Conservation (phyloP, 495 filamentous ascomycete species). For the Aspergillus cristatus region DNA sequence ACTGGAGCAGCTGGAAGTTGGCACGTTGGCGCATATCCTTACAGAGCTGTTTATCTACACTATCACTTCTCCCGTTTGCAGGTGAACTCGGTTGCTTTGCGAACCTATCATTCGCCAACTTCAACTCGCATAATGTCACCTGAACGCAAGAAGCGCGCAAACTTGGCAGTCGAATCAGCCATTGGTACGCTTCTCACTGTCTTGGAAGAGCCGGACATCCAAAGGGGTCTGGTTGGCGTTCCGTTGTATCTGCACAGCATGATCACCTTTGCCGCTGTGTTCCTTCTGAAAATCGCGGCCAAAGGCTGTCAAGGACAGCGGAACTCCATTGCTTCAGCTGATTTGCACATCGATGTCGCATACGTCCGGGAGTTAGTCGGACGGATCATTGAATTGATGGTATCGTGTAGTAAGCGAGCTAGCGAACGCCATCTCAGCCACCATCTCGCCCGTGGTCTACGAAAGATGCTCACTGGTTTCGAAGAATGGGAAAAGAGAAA, state of each 20-base stretch:
- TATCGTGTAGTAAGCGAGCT: constrained; percentile 37
- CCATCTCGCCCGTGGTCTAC: constrained; percentile 42
- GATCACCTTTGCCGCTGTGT: constrained; percentile 49
- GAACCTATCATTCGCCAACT: constrained; percentile 41
- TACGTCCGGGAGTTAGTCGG: constrained; percentile 39
- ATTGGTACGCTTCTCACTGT: constrained; percentile 41
- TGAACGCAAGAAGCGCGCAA: constrained; percentile 43
- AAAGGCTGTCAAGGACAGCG: constrained; percentile 27
- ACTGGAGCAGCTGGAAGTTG: constrained; percentile 33
- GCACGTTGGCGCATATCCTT: constrained; percentile 44
- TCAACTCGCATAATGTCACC: constrained; percentile 40
- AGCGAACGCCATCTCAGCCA: constrained; percentile 47
- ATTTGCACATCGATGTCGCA: constrained; percentile 27
- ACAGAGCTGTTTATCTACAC: constrained; percentile 43
- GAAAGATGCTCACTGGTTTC: constrained; percentile 42
- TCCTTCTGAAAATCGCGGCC: constrained; percentile 43
- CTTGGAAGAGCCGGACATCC: constrained; percentile 42
- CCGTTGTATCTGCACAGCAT: constrained; percentile 48
- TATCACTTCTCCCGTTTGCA: constrained; percentile 49
- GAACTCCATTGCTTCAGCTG: constrained; percentile 39
- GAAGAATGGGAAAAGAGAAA: constrained; percentile 40
- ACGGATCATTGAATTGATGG: constrained; percentile 38
- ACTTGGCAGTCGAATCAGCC: constrained; percentile 46
- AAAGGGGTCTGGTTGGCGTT: constrained; percentile 40
- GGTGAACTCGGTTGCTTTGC: constrained; percentile 48